phyloP scores from a whole-genome alignment of 2,329 filamentous ascomycete genomes.

The Cryphonectria radicalis region DNA sequence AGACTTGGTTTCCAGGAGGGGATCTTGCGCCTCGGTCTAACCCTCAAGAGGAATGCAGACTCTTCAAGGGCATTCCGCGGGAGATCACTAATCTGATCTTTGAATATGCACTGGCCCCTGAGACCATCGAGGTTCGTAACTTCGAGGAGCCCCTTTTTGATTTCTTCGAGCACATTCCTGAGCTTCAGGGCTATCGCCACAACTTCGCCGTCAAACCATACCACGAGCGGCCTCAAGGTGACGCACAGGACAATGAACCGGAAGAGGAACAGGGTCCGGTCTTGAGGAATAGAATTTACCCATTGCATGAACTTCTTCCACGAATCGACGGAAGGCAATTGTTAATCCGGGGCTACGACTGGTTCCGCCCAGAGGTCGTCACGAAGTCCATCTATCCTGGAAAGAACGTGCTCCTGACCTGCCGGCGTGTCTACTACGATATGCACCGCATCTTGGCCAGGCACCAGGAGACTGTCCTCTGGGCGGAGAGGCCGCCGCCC shows the following conservation, averaged over 20 bases:
- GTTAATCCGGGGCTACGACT: conserved; percentile 9
- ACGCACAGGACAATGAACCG: neutral
- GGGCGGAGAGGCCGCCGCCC: neutral
- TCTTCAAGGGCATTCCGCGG: conserved; percentile 14
- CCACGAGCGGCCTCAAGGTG: neutral
- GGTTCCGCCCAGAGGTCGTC: conserved; percentile 9
- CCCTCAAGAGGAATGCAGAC: neutral
- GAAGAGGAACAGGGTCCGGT: too few species aligned
- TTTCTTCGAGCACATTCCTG: too few species aligned
- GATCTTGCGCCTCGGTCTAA: neutral
- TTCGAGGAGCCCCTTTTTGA: too few species aligned
- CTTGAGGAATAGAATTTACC: too few species aligned
- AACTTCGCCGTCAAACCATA: conserved; percentile 3
- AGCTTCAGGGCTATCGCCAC: neutral
- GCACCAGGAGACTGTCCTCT: neutral
- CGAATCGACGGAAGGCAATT: too few species aligned
- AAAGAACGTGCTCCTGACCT: conserved; percentile 5
- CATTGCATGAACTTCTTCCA: too few species aligned
- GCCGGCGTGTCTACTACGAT: conserved; percentile 20
- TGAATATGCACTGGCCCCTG: conserved; percentile 6
- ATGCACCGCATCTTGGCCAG: neutral
- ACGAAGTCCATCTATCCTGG: neutral
- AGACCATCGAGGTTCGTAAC: neutral
- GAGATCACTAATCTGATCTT: conserved; percentile 19
- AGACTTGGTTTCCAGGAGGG: neutral